These are phyloP conservation scores for Yarrowia sp. DNA, from an alignment of 805 yeast species.

Conservation along the genomic window DNA sequence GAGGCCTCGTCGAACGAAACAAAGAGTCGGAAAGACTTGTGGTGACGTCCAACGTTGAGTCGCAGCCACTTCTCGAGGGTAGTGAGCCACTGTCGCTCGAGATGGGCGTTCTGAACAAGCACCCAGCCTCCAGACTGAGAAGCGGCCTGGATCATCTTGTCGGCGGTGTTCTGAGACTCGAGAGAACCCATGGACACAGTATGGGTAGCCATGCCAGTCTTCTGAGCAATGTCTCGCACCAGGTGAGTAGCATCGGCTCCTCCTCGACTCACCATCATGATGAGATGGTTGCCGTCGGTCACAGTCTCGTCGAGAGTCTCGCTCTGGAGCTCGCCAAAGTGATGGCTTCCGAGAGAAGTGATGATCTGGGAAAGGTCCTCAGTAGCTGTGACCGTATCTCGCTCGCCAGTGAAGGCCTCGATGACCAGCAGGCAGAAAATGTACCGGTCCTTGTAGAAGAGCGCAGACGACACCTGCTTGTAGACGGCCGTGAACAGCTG, in stretches of 20 bases:
- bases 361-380: slow-evolving; percentile 17
- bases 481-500: slow-evolving; percentile 36
- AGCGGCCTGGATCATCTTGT: slow-evolving; percentile 49
- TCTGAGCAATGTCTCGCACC: slow-evolving; percentile 32
- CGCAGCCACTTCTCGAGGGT: slow-evolving; percentile 50
- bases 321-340: neutral
- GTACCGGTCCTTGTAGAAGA: slow-evolving; percentile 45
- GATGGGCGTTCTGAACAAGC: slow-evolving; percentile 75
- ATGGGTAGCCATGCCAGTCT: slow-evolving; percentile 28
- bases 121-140: slow-evolving; percentile 63
- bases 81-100: slow-evolving; percentile 64
- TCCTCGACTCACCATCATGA: slow-evolving; percentile 11
- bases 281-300: neutral
- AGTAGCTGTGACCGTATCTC: neutral
- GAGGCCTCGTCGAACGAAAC: slow-evolving; percentile 58
- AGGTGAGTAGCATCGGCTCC: slow-evolving; percentile 24
- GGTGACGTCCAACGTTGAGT: slow-evolving; percentile 32
- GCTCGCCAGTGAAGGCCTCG: slow-evolving; percentile 18
- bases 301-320: slow-evolving; percentile 7
- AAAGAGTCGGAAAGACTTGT: slow-evolving; percentile 52
- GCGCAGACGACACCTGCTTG: slow-evolving; percentile 47
- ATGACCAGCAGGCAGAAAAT: slow-evolving; percentile 17
- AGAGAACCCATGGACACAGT: slow-evolving; percentile 69
- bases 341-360: neutral
- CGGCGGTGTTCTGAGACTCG: slow-evolving; percentile 62